phyloP scores from a whole-genome alignment of 176 grass and related monocot species.

The Cenchrus americanus region DNA sequence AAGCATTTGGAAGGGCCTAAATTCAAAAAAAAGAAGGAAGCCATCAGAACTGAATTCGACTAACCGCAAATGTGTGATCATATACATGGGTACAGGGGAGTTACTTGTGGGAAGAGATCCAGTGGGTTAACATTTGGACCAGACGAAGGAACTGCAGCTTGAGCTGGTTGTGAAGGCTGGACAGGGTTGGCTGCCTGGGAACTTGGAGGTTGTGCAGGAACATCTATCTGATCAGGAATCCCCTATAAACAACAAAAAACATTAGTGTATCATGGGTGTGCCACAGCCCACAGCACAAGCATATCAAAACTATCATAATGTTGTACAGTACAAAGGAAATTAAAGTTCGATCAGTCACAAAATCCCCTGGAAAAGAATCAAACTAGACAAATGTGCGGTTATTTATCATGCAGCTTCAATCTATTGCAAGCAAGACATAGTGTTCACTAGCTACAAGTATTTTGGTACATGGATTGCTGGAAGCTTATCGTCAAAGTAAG shows the following conservation, averaged over 20 bases:
- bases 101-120: constrained; percentile 92
- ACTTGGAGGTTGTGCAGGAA: constrained; percentile 54
- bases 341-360: neutral
- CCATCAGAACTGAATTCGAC: constrained; percentile 16
- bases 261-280: constrained; percentile 16
- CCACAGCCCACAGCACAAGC: neutral
- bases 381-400: neutral
- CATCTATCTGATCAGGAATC: constrained; percentile 71
- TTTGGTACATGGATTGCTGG: neutral
- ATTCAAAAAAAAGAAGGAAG: neutral
- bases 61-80: neutral
- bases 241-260: constrained; percentile 48
- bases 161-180: constrained; percentile 54
- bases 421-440: neutral
- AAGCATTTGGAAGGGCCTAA: constrained; percentile 79
- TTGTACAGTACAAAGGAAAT: neutral
- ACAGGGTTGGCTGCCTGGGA: constrained; percentile 49
- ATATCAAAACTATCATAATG: constrained; percentile 20
- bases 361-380: neutral
- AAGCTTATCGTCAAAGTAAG: neutral
- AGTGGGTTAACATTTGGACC: constrained; percentile 88
- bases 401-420: constrained; percentile 10
- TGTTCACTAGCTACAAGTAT: constrained; percentile 4
- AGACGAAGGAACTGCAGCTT: constrained; percentile 57
- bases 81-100: neutral